Base-by-base conservation (phyloP, 352 stramenopile species). In the Phytophthora cryptogea region DNA sequence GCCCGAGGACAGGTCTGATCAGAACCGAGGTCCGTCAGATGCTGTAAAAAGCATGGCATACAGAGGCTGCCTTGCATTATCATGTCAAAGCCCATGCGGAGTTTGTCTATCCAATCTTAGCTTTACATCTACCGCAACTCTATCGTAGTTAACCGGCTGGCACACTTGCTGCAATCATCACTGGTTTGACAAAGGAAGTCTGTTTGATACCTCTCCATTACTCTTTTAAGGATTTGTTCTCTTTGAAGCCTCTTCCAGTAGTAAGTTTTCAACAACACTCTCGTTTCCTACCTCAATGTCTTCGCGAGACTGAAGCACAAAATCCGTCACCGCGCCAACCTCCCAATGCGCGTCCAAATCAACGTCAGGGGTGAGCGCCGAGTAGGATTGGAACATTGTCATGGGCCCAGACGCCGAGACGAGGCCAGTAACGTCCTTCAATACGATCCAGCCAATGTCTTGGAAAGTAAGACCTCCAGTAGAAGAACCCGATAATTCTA, bases 291-390 rank as follows among this genome's bases (percentile, higher is more conserved):
- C 26, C n/a, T 72, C 64, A 26, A 72, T 61, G 1, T 72, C 47
- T 54, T 44, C 31, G 4, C 64, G 58, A 2, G 59, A 68, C 20
- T 64, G 52, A 13, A 85, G 46, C 28, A 80, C 70, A 54, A 85
- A 80, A 13, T 83, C 67, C 3, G 70, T 85, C 31, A 85, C 35
- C 0, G 70, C 40, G 9, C 64, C 67, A 8, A 80, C 60, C 43
- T 77, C 59, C 44, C 71, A 67, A 26, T 74, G 62, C 5, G 66
- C 40, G 37, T 76, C 63, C 10, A 73, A 55, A n/a, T 70, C 52
- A 10, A 76, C 59, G 51, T 67, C 49, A 8, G 53, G 64, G 3
- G 59, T 64, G 16, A 72, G 14, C 1, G 64, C 59, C 16, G 63
- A 65, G 43, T 67, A 78, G 30, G 66, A 57, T 17, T 69, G 60